phyloP scores from a whole-genome alignment of 345 rosid species.

The thale cress (Arabidopsis thaliana) region DNA sequence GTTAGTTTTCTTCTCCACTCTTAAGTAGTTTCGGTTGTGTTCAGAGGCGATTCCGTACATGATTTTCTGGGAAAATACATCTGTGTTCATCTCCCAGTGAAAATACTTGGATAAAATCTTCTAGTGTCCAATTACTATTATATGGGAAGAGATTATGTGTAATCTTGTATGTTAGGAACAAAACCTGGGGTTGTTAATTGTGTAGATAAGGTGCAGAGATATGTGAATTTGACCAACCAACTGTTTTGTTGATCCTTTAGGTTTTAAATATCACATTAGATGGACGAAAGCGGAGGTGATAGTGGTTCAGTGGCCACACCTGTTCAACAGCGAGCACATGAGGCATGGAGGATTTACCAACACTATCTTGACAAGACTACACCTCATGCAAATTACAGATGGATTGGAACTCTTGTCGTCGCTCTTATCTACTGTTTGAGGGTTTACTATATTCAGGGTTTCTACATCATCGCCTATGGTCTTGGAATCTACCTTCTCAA shows the following conservation, averaged over 20 bases:
- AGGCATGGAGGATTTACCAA: conserved; percentile 83
- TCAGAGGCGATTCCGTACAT: neutral
- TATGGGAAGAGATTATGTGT: neutral
- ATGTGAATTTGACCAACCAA: conserved; percentile 27
- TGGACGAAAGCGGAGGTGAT: conserved; percentile 84
- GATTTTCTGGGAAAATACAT: conserved; percentile 5
- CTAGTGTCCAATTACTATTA: neutral
- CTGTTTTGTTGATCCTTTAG: conserved; percentile 36
- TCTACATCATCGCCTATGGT: conserved; percentile 86
- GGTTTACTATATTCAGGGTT: conserved; percentile 80
- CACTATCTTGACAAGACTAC: conserved; percentile 89
- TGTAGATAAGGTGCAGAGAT: conserved; percentile 7
- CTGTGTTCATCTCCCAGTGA: neutral
- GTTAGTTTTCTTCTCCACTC: neutral
- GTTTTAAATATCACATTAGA: conserved; percentile 46
- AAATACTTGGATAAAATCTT: neutral
- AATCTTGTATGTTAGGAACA: neutral
- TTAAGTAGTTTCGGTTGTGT: neutral
- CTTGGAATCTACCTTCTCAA: conserved; percentile 90
- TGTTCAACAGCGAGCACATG: conserved; percentile 66
- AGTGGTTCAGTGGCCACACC: conserved; percentile 63
- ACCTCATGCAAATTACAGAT: conserved; percentile 77
- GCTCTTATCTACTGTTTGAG: conserved; percentile 64
- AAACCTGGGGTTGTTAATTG: neutral
- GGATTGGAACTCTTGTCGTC: conserved; percentile 76